Base-by-base conservation (phyloP, 768 basidiomycete genomes). In the Suillus plorans region DNA sequence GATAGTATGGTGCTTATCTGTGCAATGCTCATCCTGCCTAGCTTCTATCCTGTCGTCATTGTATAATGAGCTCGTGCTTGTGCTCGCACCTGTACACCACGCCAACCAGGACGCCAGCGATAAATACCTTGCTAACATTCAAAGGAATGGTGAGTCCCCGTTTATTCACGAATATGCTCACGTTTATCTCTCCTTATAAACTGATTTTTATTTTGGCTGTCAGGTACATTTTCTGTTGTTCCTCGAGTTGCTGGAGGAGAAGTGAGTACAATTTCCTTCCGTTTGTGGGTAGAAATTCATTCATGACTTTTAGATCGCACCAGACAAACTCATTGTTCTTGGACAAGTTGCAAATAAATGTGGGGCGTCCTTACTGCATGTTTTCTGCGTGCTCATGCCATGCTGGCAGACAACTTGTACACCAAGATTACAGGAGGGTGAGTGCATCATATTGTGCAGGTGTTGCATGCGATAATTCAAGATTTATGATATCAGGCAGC, bases 101-200 rank as follows among this genome's bases (percentile, higher is more conserved):
- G 81, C 86, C 65, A 86, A 88, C 60, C 89, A 91, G 71, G 89
- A 90, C 65, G 90, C 89, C 3, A 90, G 90, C 67, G 89, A 91
- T 69, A 73, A 80, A 62, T 90, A 82, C 73, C 73, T 91, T 61
- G 89, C 87, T 9, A 91, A 91, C 68, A 89, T 91, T 39, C 89
- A 91, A 69, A 81, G 89, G 25, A 84, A 88, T 64, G 88, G 87
- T 74, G 50, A 58, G 67, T 39, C 49, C 3, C 10, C n/a, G 10
- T 18, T 55, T 45, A 44, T 5, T 31, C 56, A 31, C 5, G 22
- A 20, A 20, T 37, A 16, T 13, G 28, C 41, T 62, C 9, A 22
- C n/a, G 2, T 41, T 18, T 31, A 28, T 60, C 28, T 52, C 13
- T 5, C 49, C 25, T 28, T 50, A 45, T 44, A 2, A 36, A n/a